Evolutionary conservation across 208 protist species (phyloP).

Genomic region (Acanthamoeba culbertsoni): DNA sequence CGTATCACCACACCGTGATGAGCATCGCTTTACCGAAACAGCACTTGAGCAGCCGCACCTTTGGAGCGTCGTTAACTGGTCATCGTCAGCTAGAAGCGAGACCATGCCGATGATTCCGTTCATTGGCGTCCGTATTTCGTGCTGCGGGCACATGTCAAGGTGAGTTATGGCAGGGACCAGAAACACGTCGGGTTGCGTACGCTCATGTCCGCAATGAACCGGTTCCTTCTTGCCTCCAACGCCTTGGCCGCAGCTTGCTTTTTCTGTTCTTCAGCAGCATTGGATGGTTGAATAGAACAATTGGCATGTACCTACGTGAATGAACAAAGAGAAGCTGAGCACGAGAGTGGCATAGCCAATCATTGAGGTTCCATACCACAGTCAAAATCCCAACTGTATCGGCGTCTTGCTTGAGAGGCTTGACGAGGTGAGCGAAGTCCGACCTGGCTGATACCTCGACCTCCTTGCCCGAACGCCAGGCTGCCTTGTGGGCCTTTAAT

Average conservation of each 20-base stretch:
- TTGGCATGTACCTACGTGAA: not conserved
- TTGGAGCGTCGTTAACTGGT: not conserved
- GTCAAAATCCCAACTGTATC: not conserved
- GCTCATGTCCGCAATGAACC: slow-evolving; percentile 6
- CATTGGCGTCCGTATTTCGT: slow-evolving; percentile 25
- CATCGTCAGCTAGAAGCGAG: slow-evolving; percentile 5
- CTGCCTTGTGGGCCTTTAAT: not conserved
- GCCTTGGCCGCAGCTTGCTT: not conserved
- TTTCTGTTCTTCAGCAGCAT: not conserved
- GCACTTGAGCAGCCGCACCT: not conserved
- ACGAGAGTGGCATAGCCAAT: not conserved
- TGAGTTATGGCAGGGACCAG: not conserved
- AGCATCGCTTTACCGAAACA: not conserved
- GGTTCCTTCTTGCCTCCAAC: not conserved
- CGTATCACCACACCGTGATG: not conserved
- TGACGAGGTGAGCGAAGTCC: not conserved
- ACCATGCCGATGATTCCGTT: slow-evolving; percentile 21
- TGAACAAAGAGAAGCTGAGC: not conserved
- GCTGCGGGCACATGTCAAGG: not conserved
- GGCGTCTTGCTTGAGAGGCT: not conserved
- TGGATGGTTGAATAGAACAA: not conserved
- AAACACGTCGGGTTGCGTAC: not conserved
- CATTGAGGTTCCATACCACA: not conserved
- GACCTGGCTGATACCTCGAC: not conserved
- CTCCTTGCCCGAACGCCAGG: not conserved